Evolutionary conservation across 306 rosid species (phyloP), one percentile per base, ranked within the genome.

Genomic region (Abrus pulchellus): DNA sequence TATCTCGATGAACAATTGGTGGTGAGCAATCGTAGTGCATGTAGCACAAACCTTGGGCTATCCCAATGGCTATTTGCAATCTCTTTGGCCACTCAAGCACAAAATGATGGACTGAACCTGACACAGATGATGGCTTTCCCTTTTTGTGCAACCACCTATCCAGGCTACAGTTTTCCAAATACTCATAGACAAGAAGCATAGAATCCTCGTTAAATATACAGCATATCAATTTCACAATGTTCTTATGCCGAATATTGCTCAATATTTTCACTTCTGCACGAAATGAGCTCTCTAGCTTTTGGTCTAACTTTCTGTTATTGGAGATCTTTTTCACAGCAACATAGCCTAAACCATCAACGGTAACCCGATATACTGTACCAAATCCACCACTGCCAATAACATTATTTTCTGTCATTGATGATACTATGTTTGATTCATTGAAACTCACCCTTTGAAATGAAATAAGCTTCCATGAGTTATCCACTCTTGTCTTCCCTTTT

Each of bases 21-120:
- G 89, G 91, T 12, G 85, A 85, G 34, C 90, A 90, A 20, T 88
- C 93, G 62, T 91, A 91, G 84, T 94, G 97, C 99, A 93, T 94
- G 68, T 94, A 94, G 77, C 86, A 50, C 85, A 94, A 88, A 53
- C 97, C 99, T 13, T 73, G 92, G 3, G 97, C 97, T 2, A 86
- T 83, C 3, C 95, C 99, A 43, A 90, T 40, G 5, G 97, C 97
- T 56, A 94, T 89, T 1, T 80, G 83, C 84, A 91, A 74, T 74
- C 99, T 89, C 85, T 77, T 88, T 5, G 91, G 90, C 99, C 97
- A 83, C 56, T 83, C 74, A 73, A 83, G 90, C n/a, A 70, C 45
- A 30, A 40, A 44, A 70, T 62, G 74, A 11, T 38, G 72, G 20
- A 77, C 72, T 7, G 84, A 71, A 29, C 83, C 76, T 0, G 87